phyloP scores from a whole-genome alignment of 805 yeast species.

The Torulaspora maleeae region DNA sequence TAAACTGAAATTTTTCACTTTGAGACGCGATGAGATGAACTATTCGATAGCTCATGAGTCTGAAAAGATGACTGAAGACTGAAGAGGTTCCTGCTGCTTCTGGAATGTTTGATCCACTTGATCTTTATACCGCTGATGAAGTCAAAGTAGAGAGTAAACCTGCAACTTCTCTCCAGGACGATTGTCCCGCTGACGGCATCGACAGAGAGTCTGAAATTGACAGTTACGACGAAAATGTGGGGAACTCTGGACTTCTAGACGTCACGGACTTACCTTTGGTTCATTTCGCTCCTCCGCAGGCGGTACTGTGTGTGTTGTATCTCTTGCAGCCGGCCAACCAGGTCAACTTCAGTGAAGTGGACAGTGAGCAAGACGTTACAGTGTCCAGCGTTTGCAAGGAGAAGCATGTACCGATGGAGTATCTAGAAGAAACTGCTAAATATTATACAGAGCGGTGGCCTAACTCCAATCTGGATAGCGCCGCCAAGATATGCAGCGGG shows the following conservation, averaged over 20 bases:
- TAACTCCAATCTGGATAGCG: slow-evolving; percentile 26
- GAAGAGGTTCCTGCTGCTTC: not conserved
- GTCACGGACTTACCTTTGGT: slow-evolving; percentile 55
- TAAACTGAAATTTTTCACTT: slow-evolving; percentile 2
- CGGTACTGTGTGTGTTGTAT: slow-evolving; percentile 42
- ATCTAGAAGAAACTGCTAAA: slow-evolving; percentile 30
- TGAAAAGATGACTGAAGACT: not conserved
- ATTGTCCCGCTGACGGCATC: not conserved
- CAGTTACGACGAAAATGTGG: slow-evolving; percentile 13
- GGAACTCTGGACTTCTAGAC: slow-evolving; percentile 40
- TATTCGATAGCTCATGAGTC: not conserved
- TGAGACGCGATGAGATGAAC: slow-evolving; percentile 5
- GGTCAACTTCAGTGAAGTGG: slow-evolving; percentile 43
- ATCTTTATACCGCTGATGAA: slow-evolving; percentile 31
- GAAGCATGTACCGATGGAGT: slow-evolving; percentile 33
- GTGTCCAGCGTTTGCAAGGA: slow-evolving; percentile 28
- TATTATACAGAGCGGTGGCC: slow-evolving; percentile 45
- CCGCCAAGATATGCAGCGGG: slow-evolving; percentile 31
- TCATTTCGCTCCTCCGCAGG: slow-evolving; percentile 44
- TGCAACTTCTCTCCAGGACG: not conserved
- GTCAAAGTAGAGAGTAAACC: not conserved
- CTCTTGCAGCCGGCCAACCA: slow-evolving; percentile 48
- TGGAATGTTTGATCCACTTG: slow-evolving; percentile 37
- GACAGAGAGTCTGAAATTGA: not conserved
- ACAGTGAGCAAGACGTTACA: not conserved